These are phyloP conservation scores for Dichotomocladium elegans DNA, from an alignment of 371 early-diverging fungal species.

Conservation along the genomic window DNA sequence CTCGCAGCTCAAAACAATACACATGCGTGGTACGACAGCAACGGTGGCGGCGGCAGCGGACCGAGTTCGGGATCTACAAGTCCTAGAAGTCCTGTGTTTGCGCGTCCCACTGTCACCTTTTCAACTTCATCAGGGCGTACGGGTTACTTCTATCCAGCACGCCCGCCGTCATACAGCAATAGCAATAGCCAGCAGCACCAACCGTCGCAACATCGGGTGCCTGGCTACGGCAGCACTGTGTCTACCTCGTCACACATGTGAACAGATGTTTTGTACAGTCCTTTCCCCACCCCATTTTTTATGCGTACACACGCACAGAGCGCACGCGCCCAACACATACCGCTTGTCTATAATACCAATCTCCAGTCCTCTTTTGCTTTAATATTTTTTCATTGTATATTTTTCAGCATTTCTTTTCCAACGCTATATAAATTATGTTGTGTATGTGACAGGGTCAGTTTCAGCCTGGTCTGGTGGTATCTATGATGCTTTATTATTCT, in stretches of 20 bases:
- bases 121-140: slow-evolving; percentile 1
- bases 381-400: too few species aligned
- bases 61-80: background rate
- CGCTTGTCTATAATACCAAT: too few species aligned
- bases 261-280: background rate
- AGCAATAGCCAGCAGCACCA: slow-evolving; percentile 4
- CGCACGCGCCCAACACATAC: too few species aligned
- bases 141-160: slow-evolving; percentile 2
- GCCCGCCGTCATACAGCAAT: slow-evolving; percentile 5
- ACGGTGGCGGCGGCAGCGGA: background rate
- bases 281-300: too few species aligned
- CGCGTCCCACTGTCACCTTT: background rate
- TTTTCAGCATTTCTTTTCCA: too few species aligned
- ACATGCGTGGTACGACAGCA: slow-evolving; percentile 4
- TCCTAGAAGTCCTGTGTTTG: slow-evolving; percentile 6
- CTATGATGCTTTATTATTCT: too few species aligned
- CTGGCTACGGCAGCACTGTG: slow-evolving; percentile 7
- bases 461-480: too few species aligned
- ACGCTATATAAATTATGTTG: too few species aligned
- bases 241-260: slow-evolving; percentile 10
- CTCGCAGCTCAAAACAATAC: slow-evolving; percentile 7
- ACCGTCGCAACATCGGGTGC: slow-evolving; percentile 1
- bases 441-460: too few species aligned
- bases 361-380: too few species aligned
- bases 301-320: too few species aligned